Evolutionary conservation across 2,329 filamentous ascomycete species (phyloP).

Genomic region (Cordyceps militaris): DNA sequence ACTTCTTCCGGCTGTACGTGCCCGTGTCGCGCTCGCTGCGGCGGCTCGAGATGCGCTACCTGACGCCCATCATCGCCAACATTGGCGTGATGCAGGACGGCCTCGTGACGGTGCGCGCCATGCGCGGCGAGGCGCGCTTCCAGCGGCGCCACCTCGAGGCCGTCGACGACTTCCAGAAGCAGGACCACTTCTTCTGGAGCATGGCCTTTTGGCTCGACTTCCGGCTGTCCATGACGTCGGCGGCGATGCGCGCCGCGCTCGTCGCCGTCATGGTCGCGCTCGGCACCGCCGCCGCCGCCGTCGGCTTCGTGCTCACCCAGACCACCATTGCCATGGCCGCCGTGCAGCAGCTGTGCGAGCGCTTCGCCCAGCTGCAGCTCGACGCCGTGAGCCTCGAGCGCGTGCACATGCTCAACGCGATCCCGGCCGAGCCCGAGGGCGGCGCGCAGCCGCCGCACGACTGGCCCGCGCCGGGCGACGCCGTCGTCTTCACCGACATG

Average conservation of each 20-base stretch:
- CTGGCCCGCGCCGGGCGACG: slow-evolving; percentile 68
- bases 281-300: slow-evolving; percentile 67
- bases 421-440: slow-evolving; percentile 68
- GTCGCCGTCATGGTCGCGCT: slow-evolving; percentile 69
- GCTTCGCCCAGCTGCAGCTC: slow-evolving; percentile 82
- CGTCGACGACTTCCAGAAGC: slow-evolving; percentile 84
- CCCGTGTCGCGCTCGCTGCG: slow-evolving; percentile 78
- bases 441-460: slow-evolving; percentile 61
- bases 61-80: slow-evolving; percentile 85
- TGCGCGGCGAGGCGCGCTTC: slow-evolving; percentile 70
- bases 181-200: slow-evolving; percentile 94
- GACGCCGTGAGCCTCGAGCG: slow-evolving; percentile 87
- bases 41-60: slow-evolving; percentile 80
- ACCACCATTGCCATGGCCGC: slow-evolving; percentile 30
- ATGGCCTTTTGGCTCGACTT: slow-evolving; percentile 79
- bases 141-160: slow-evolving; percentile 72
- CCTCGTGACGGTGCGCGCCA: slow-evolving; percentile 78
- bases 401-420: slow-evolving; percentile 70
- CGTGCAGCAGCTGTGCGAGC: slow-evolving; percentile 56
- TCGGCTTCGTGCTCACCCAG: slow-evolving; percentile 71
- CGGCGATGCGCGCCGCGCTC: slow-evolving; percentile 64
- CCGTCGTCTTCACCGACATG: slow-evolving; percentile 69
- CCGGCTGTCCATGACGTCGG: slow-evolving; percentile 57
- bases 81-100: slow-evolving; percentile 84
- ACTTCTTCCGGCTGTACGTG: slow-evolving; percentile 70